phyloP scores from a whole-genome alignment of 805 yeast species.

The Metschnikowia corniflorae region DNA sequence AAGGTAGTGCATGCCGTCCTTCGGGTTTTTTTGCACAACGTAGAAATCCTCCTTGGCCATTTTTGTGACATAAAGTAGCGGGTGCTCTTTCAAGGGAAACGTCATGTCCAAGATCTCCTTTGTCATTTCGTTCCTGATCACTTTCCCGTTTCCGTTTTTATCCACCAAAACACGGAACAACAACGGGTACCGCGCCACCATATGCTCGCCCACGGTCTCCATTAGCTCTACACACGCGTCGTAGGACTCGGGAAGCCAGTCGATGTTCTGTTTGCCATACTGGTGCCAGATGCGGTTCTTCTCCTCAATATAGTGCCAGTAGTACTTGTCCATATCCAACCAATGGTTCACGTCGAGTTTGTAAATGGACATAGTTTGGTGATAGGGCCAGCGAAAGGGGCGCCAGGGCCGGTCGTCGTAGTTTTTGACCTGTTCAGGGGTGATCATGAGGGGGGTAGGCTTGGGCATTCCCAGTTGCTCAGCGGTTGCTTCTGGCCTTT shows the following conservation, averaged over 20 bases:
- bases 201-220: constrained; percentile 58
- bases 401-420: constrained; percentile 80
- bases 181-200: constrained; percentile 60
- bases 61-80: constrained; percentile 57
- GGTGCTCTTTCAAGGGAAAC: constrained; percentile 58
- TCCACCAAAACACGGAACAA: constrained; percentile 48
- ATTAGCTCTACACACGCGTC: constrained; percentile 61
- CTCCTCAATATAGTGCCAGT: constrained; percentile 61
- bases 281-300: constrained; percentile 54
- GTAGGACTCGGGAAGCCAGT: constrained; percentile 61
- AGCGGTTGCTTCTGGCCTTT: too few species aligned
- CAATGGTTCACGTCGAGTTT: constrained; percentile 71
- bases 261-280: constrained; percentile 60
- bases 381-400: constrained; percentile 78
- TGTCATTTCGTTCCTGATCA: constrained; percentile 58
- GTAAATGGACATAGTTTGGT: constrained; percentile 74
- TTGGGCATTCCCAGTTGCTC: constrained; percentile 32
- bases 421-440: constrained; percentile 61
- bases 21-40: constrained; percentile 50
- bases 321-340: constrained; percentile 78
- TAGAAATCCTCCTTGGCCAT: constrained; percentile 78
- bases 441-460: constrained; percentile 58
- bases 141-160: constrained; percentile 43
- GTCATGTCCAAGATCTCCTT: constrained; percentile 60
- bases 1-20: constrained; percentile 54